Evolutionary conservation across 495 filamentous ascomycete species (phyloP).

Genomic region (Tuber indicum): DNA sequence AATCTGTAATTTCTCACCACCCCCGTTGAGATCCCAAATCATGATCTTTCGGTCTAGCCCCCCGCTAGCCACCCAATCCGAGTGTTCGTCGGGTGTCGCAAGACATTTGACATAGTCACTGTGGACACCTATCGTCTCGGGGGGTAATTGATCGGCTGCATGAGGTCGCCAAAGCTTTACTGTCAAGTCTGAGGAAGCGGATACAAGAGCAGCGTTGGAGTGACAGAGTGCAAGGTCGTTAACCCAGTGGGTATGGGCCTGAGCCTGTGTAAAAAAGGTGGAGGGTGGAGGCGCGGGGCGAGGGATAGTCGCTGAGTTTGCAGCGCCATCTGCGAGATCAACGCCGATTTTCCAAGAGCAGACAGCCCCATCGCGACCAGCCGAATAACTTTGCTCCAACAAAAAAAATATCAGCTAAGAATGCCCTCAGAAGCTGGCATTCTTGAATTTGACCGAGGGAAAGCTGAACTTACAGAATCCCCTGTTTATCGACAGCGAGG

Average conservation of each 20-base stretch:
- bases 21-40: conserved; percentile 87
- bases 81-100: conserved; percentile 61
- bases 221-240: conserved; percentile 89
- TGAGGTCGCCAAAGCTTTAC: conserved; percentile 94
- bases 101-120: conserved; percentile 94
- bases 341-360: conserved; percentile 88
- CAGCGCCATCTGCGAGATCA: conserved; percentile 45
- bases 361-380: conserved; percentile 88
- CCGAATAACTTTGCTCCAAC: conserved; percentile 68
- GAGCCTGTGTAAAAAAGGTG: conserved; percentile 71
- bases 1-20: conserved; percentile 76
- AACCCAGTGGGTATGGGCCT: conserved; percentile 98
- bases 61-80: conserved; percentile 92
- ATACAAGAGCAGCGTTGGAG: conserved; percentile 76
- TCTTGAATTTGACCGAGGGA: conserved; percentile 29
- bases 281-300: conserved; percentile 48
- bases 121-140: conserved; percentile 83
- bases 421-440: conserved; percentile 19
- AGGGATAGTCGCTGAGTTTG: conserved; percentile 38
- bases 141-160: conserved; percentile 57
- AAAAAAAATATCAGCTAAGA: conserved; percentile 18
- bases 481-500: conserved; percentile 75
- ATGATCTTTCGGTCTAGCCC: conserved; percentile 87
- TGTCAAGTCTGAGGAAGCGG: conserved; percentile 89
- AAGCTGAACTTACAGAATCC: conserved; percentile 66